Percentiles rank a stretch among this genome's conserved stretches.
Evolutionary conservation across 805 yeast genomes (phyloP).

Genomic region (Ogataea degrootiae): DNA sequence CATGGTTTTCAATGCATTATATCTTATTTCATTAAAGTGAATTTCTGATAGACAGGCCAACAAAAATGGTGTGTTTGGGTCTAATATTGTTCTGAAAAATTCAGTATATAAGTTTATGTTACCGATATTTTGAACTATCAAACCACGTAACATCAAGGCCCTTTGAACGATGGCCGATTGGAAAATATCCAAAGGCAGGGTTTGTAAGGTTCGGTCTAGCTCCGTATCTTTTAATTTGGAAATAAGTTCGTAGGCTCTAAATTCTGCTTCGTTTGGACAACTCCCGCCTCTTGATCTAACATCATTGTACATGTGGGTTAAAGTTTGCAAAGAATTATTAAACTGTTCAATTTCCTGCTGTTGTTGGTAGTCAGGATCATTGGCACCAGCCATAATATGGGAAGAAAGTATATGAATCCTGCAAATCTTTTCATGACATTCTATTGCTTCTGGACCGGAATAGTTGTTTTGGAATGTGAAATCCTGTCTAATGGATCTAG

Average conservation of each 20-base stretch:
- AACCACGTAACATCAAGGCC: constrained; percentile 65
- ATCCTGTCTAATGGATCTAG: constrained; percentile 94
- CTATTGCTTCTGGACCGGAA: constrained; percentile 89
- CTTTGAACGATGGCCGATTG: constrained; percentile 55
- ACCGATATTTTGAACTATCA: constrained; percentile 63
- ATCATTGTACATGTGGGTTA: constrained; percentile 82
- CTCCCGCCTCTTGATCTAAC: constrained; percentile 62
- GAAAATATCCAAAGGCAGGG: constrained; percentile 54
- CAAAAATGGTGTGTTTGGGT: constrained; percentile 54
- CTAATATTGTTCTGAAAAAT: constrained; percentile 55
- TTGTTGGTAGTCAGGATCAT: constrained; percentile 68
- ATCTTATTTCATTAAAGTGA: constrained; percentile 73
- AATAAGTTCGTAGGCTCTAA: constrained; percentile 79
- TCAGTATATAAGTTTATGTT: constrained; percentile 54
- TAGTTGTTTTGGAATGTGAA: constrained; percentile 94
- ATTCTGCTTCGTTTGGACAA: constrained; percentile 87
- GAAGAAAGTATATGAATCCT: constrained; percentile 78
- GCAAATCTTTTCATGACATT: constrained; percentile 87
- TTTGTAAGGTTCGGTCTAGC: constrained; percentile 68
- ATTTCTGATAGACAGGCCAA: constrained; percentile 73
- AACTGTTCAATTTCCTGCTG: constrained; percentile 96
- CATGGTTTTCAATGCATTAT: constrained; percentile 66
- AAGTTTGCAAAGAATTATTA: constrained; percentile 83
- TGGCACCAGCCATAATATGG: constrained; percentile 77
- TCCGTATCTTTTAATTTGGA: constrained; percentile 83